Conservation (phyloP, 495 filamentous ascomycete genomes). For the Letharia lupina region DNA sequence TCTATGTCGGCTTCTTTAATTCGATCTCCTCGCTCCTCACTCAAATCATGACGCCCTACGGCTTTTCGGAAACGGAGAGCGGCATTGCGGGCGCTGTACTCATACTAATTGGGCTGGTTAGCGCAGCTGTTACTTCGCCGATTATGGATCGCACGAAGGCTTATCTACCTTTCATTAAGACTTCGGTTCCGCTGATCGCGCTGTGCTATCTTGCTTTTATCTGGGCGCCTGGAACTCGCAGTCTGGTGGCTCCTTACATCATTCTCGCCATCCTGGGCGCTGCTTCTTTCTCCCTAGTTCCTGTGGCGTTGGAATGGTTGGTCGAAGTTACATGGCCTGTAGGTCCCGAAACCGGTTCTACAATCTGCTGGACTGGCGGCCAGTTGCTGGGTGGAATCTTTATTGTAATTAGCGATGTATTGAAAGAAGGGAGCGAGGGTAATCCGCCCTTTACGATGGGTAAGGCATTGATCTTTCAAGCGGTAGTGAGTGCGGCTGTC, state of each 20-base stretch:
- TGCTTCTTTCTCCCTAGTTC: slow-evolving; percentile 68
- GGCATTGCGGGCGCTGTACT: slow-evolving; percentile 79
- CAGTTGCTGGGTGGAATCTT: slow-evolving; percentile 75
- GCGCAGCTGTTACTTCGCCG: slow-evolving; percentile 66
- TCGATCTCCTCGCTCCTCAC: slow-evolving; percentile 79
- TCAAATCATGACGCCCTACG: slow-evolving; percentile 79
- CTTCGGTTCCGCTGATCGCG: slow-evolving; percentile 68
- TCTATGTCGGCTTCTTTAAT: slow-evolving; percentile 94
- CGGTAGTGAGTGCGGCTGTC: slow-evolving; percentile 55
- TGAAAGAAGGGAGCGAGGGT: slow-evolving; percentile 52
- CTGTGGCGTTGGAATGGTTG: slow-evolving; percentile 76
- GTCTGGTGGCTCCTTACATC: slow-evolving; percentile 60
- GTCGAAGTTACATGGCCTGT: slow-evolving; percentile 82
- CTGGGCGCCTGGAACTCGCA: slow-evolving; percentile 67
- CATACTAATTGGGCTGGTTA: slow-evolving; percentile 80
- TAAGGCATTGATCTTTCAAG: slow-evolving; percentile 67
- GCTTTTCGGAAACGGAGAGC: slow-evolving; percentile 69
- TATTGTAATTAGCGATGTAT: slow-evolving; percentile 69
- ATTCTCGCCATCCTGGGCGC: slow-evolving; percentile 70
- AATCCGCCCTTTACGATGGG: slow-evolving; percentile 61
- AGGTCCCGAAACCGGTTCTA: slow-evolving; percentile 76
- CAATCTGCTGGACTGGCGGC: slow-evolving; percentile 67
- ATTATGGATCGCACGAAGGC: slow-evolving; percentile 77
- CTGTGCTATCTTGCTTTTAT: slow-evolving; percentile 66
- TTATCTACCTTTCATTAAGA: slow-evolving; percentile 65